Evolutionary conservation across 2,329 filamentous ascomycete species (phyloP).

Genomic region (Cladosporium phlei): DNA sequence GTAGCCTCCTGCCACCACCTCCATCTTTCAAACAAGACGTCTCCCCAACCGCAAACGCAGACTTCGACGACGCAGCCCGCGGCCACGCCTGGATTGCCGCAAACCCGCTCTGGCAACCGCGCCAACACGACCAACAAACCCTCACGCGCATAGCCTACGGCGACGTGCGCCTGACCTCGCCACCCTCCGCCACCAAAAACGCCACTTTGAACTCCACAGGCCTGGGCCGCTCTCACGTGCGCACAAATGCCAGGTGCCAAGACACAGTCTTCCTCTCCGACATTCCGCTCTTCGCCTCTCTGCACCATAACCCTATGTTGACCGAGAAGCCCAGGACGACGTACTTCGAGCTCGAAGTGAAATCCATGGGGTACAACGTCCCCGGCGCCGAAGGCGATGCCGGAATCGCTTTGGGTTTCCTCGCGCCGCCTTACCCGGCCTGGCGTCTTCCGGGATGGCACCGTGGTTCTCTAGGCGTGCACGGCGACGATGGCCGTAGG

Average conservation of each 20-base stretch:
- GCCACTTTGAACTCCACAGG: constrained; percentile 42
- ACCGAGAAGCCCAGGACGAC: constrained; percentile 50
- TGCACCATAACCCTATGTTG: constrained; percentile 53
- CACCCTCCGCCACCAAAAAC: constrained; percentile 39
- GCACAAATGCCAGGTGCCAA: constrained; percentile 37
- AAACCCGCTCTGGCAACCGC: constrained; percentile 55
- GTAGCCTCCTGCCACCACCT: constrained; percentile 65
- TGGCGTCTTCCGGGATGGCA: constrained; percentile 81
- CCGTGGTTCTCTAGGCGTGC: constrained; percentile 67
- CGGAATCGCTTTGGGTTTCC: constrained; percentile 64
- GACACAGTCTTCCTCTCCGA: constrained; percentile 64
- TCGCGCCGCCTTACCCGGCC: constrained; percentile 68
- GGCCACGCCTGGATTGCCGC: constrained; percentile 62
- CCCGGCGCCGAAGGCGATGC: constrained; percentile 40
- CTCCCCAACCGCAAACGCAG: constrained; percentile 67
- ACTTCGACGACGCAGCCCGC: constrained; percentile 57
- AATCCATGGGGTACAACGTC: constrained; percentile 35
- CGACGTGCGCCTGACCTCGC: constrained; percentile 47
- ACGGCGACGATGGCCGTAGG: constrained; percentile 71
- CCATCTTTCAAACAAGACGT: constrained; percentile 62
- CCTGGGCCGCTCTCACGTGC: constrained; percentile 47
- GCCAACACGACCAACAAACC: constrained; percentile 35
- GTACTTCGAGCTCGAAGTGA: constrained; percentile 68
- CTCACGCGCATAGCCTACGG: constrained; percentile 43
- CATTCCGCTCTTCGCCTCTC: constrained; percentile 63